Evolutionary conservation across 169 alveolate genomes (phyloP).

Genomic region (Cryptosporidium meleagridis): DNA sequence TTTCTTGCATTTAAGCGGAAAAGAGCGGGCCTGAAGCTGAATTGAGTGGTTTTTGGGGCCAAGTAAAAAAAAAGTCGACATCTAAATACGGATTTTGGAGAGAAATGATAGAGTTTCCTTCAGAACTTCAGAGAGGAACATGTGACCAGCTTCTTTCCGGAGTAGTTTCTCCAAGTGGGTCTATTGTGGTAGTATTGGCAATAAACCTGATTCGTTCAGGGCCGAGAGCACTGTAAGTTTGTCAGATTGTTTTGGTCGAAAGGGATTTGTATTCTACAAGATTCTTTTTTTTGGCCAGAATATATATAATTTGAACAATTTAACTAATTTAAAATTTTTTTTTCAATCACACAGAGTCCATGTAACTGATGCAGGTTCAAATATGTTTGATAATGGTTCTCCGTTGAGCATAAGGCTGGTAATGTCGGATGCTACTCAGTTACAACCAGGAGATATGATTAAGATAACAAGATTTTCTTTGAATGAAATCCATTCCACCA

Average conservation of each 20-base stretch:
- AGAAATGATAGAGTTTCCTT: slow-evolving; percentile 54
- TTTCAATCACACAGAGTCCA: slow-evolving; percentile 41
- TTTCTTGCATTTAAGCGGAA: slow-evolving; percentile 10
- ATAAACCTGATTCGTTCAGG: slow-evolving; percentile 72
- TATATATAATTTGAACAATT: not conserved
- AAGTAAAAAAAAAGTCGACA: not conserved
- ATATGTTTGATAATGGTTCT: slow-evolving; percentile 59
- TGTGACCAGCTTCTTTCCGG: slow-evolving; percentile 75
- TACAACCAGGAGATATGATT: slow-evolving; percentile 71
- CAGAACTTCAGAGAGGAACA: slow-evolving; percentile 61
- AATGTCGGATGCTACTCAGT: slow-evolving; percentile 74
- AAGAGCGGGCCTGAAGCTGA: not conserved
- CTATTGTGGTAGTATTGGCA: slow-evolving; percentile 63
- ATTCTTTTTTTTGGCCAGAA: not conserved
- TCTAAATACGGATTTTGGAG: not conserved
- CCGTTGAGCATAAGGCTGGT: slow-evolving; percentile 72
- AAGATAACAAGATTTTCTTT: slow-evolving; percentile 55
- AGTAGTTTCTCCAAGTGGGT: slow-evolving; percentile 57
- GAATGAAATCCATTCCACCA: slow-evolving; percentile 68
- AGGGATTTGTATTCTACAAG: not conserved
- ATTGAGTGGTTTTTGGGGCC: not conserved
- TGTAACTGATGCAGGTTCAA: slow-evolving; percentile 74
- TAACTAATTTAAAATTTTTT: not conserved
- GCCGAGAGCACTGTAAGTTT: slow-evolving; percentile 75
- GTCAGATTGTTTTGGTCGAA: not conserved